Evolutionary conservation across 371 early-diverging fungal genomes (phyloP).

Genomic region (Parasitella parasitica): DNA sequence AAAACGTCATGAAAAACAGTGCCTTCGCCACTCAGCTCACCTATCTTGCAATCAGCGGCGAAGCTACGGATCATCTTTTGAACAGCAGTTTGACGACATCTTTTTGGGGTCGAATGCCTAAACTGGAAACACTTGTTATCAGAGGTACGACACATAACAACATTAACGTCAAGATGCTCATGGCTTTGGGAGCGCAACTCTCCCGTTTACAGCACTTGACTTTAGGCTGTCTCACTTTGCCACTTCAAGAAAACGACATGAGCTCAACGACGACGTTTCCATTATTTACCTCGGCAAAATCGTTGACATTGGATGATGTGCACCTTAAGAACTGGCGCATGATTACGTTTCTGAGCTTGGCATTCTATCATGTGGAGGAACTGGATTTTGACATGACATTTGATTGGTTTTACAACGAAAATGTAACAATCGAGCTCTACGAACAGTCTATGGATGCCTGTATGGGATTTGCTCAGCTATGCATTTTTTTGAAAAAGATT

Average conservation of each 20-base stretch:
- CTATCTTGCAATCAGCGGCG: conserved; percentile 18
- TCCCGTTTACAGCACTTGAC: conserved; percentile 17
- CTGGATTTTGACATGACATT: conserved; percentile 29
- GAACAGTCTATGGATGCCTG: conserved; percentile 28
- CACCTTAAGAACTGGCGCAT: conserved; percentile 22
- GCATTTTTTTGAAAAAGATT: conserved; percentile 21
- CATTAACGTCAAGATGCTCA: conserved; percentile 20
- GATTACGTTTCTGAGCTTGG: conserved; percentile 23
- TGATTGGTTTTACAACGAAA: conserved; percentile 27
- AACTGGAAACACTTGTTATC: conserved; percentile 8
- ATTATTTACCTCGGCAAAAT: conserved; percentile 13
- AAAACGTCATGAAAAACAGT: neutral
- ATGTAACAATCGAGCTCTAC: conserved; percentile 22
- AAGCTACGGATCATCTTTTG: conserved; percentile 4
- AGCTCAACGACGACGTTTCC: conserved; percentile 18
- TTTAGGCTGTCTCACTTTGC: conserved; percentile 17
- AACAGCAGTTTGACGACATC: conserved; percentile 8
- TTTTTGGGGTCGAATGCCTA: conserved; percentile 20
- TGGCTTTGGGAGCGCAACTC: conserved; percentile 24
- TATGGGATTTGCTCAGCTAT: conserved; percentile 29
- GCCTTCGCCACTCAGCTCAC: conserved; percentile 11
- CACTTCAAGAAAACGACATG: conserved; percentile 18
- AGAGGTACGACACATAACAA: conserved; percentile 9
- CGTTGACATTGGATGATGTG: conserved; percentile 20
- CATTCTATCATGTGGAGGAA: conserved; percentile 23